Evolutionary conservation across 179 eudicot species (phyloP), one percentile per base, ranked within the genome.

Genomic region (Drosera spatulata): DNA sequence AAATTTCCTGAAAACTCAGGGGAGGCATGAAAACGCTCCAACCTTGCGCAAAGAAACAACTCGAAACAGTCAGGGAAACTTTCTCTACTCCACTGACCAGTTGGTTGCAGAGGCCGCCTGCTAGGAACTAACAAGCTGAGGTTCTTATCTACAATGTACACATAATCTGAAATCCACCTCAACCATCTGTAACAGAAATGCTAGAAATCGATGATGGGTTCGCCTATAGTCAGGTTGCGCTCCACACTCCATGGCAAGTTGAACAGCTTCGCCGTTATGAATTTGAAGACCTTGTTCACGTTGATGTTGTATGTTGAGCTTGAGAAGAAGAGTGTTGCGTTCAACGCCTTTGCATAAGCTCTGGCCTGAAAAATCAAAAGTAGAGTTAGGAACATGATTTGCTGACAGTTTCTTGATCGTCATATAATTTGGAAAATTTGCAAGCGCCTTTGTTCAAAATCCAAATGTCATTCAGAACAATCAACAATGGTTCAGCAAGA

Each of bases 261-360:
- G 58, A 84, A 79, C 58, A 84, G 69, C 76, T 79, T 84, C 43
- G 91, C 86, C 12, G 81, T 79, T 55, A 84, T 72, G 61, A 81
- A 84, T 55, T 84, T 84, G 69, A 81, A 84, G 57, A 84, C 74
- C 71, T 84, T 84, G 64, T 74, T 81, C 60, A 84, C 86, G 10
- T 84, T 84, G 10, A 84, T 84, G 75, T 84, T 84, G 73, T 81
- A 77, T 4, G 73, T 73, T 14, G 91, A 67, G 61, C 91, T 84
- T 2, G 91, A 81, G 56, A 81, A 84, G 73, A 84, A 84, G 4
- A 84, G 71, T 10, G 91, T 71, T 37, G 90, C 86, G 6, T 77
- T 79, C 61, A 79, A 41, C 22, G 83, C 86, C 61, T 65, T 79
- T 46, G 91, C 85, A 53, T 81, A 84, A 41, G 75, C 62, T 55